Evolutionary conservation across 2,329 filamentous ascomycete species (phyloP).

Genomic region (Ceratocystis papillata): DNA sequence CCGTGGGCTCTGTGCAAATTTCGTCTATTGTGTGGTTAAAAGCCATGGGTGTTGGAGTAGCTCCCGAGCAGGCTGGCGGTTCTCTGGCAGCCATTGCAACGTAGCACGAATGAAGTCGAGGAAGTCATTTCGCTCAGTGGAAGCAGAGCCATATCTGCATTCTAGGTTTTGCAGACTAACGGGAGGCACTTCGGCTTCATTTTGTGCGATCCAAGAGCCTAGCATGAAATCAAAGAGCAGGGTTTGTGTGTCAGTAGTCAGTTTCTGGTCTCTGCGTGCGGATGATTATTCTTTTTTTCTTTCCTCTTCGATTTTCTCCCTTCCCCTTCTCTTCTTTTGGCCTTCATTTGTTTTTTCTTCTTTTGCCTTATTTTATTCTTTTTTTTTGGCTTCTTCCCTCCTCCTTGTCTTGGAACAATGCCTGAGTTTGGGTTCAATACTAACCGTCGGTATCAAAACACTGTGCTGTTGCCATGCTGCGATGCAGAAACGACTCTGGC

Average conservation of each 20-base stretch:
- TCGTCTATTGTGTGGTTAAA: neutral
- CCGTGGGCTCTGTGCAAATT: neutral
- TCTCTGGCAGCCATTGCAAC: constrained; percentile 23
- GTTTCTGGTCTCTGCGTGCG: neutral
- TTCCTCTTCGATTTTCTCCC: neutral
- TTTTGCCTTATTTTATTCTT: neutral
- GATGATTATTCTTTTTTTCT: neutral
- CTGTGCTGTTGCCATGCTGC: constrained; percentile 8
- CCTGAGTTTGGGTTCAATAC: neutral
- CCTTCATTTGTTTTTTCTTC: neutral
- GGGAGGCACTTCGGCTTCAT: constrained; percentile 21
- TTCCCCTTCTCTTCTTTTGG: neutral
- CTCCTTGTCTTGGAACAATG: neutral
- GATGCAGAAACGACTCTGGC: constrained; percentile 18
- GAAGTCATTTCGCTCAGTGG: constrained; percentile 15
- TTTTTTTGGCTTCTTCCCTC: neutral
- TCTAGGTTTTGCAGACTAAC: constrained; percentile 20
- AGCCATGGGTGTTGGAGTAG: constrained; percentile 21
- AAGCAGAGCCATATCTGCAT: constrained; percentile 13
- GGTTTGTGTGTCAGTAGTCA: neutral
- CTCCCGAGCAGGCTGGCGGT: constrained; percentile 17
- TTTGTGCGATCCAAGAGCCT: constrained; percentile 21
- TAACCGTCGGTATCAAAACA: constrained; percentile 23
- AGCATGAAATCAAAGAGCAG: neutral
- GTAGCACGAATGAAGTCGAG: constrained; percentile 19